Conservation (phyloP, 441 rosid genomes). For the Pelargonium myrrhifolium region DNA sequence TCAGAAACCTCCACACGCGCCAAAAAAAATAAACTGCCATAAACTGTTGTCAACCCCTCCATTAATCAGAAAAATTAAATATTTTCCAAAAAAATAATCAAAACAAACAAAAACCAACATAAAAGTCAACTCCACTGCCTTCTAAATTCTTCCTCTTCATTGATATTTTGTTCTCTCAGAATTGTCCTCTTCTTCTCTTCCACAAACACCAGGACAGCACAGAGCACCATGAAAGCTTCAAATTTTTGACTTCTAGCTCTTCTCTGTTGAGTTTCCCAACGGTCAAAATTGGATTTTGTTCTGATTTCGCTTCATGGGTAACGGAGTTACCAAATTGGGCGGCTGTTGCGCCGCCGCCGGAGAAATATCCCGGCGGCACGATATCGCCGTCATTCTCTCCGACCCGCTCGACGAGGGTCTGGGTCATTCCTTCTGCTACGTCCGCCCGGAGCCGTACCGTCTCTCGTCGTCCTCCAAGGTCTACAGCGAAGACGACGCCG, state of each 20-base stretch:
- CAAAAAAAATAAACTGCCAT: neutral
- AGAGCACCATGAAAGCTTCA: neutral
- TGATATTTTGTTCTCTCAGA: too few relatives aligned
- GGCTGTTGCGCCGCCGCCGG: slow-evolving; percentile 36
- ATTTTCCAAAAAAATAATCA: neutral
- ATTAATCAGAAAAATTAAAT: neutral
- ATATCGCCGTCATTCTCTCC: slow-evolving; percentile 21
- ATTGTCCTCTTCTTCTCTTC: too few relatives aligned
- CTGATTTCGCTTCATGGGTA: slow-evolving; percentile 37
- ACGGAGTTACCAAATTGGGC: slow-evolving; percentile 37
- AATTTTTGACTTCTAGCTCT: neutral
- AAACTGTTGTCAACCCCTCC: neutral
- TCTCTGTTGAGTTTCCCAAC: neutral
- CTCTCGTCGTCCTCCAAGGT: slow-evolving; percentile 40
- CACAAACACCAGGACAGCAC: neutral
- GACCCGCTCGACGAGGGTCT: slow-evolving; percentile 32
- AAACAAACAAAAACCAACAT: neutral
- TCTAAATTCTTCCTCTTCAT: neutral
- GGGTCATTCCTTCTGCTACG: slow-evolving; percentile 61
- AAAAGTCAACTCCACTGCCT: neutral
- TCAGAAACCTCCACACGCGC: neutral
- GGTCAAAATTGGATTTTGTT: neutral
- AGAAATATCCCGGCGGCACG: slow-evolving; percentile 31
- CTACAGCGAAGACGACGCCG: slow-evolving; percentile 34
- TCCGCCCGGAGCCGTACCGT: slow-evolving; percentile 31